A percentile compares a stretch with the other conserved stretches of the same genome.
These are phyloP conservation scores for Starmerella potacharoeniae DNA, from an alignment of 805 yeast species.

Conservation along the genomic window DNA sequence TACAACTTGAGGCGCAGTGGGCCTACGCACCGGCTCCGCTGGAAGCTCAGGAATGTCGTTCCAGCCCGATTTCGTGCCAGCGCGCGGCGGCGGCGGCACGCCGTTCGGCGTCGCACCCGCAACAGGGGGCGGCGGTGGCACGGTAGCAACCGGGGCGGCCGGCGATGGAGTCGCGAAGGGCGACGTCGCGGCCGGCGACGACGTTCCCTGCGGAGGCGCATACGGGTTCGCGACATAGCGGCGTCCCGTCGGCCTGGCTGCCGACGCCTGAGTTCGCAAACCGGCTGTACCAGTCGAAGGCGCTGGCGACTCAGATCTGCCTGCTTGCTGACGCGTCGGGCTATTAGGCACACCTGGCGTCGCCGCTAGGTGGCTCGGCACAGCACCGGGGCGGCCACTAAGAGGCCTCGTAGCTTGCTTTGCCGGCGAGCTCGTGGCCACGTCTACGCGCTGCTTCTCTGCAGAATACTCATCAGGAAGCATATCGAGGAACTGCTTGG, in stretches of 20 bases:
- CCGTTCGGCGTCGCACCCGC: constrained; percentile 3
- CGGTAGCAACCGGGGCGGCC: constrained; percentile 12
- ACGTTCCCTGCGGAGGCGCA: constrained; percentile 16
- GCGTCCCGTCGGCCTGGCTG: constrained; percentile 8
- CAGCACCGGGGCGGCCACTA: neutral
- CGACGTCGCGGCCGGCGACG: constrained; percentile 12
- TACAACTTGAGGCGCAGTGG: constrained; percentile 18
- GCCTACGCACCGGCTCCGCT: constrained; percentile 14
- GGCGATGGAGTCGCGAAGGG: constrained; percentile 18
- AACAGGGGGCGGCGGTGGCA: constrained; percentile 19
- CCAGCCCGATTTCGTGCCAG: constrained; percentile 20
- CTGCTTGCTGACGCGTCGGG: neutral
- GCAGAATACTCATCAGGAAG: constrained; percentile 56
- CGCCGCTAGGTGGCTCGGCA: neutral
- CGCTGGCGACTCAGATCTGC: neutral
- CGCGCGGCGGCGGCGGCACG: constrained; percentile 8
- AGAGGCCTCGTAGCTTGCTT: neutral
- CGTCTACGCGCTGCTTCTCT: constrained; percentile 69
- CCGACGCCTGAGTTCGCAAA: neutral
- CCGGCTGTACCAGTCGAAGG: neutral
- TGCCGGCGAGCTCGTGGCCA: constrained; percentile 37
- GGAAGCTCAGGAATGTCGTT: constrained; percentile 24
- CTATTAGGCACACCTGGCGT: neutral
- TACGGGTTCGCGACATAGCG: constrained; percentile 20
- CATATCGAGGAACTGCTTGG: constrained; percentile 53